A percentile compares a stretch with the other conserved stretches of the same genome.
These are phyloP conservation scores for Flaveria brownii DNA, from an alignment of 129 eudicot species.

Conservation along the genomic window DNA sequence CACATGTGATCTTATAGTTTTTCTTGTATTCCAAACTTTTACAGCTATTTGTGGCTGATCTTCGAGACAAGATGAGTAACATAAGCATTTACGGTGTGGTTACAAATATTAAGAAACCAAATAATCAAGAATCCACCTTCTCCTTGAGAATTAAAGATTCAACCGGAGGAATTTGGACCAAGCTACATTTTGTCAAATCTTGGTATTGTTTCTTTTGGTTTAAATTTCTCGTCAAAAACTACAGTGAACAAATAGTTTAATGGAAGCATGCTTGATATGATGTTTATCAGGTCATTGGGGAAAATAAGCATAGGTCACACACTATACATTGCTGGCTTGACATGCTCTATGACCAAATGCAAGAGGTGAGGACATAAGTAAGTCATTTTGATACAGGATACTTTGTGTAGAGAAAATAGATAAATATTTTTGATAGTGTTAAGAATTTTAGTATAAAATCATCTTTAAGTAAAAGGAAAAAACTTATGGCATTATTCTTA, in stretches of 20 bases:
- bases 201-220: constrained; percentile 47
- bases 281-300: constrained; percentile 70
- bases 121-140: constrained; percentile 37
- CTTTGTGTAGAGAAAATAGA: background rate
- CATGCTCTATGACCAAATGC: constrained; percentile 52
- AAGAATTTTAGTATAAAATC: background rate
- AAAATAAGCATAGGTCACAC: constrained; percentile 77
- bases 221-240: background rate
- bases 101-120: constrained; percentile 44
- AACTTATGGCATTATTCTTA: background rate
- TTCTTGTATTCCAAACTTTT: constrained; percentile 46
- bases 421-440: background rate
- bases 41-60: constrained; percentile 77
- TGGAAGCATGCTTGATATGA: constrained; percentile 11
- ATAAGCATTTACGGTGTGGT: constrained; percentile 76
- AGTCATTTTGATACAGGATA: background rate
- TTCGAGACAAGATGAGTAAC: constrained; percentile 83
- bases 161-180: constrained; percentile 75
- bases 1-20: constrained; percentile 32
- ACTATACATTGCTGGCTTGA: constrained; percentile 75
- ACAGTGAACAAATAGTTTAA: constrained; percentile 14
- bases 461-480: background rate
- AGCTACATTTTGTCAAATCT: constrained; percentile 62
- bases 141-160: constrained; percentile 65
- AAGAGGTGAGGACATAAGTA: constrained; percentile 48